These are phyloP conservation scores for Aspergillus sp. DNA, from an alignment of 2,329 filamentous ascomycete species.

Conservation along the genomic window DNA sequence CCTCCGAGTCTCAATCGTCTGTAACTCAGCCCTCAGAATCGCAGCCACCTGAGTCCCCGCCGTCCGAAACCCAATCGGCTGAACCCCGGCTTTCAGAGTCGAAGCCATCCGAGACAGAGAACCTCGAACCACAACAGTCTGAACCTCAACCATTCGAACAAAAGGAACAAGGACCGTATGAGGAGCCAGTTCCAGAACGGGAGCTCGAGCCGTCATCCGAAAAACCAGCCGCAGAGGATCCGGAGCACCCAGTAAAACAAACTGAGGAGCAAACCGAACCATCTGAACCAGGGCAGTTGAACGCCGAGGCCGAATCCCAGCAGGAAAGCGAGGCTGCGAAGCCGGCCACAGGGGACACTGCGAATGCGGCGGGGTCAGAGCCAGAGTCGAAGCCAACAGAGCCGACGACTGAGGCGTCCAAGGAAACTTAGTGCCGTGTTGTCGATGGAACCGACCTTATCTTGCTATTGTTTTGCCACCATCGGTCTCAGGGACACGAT, in stretches of 20 bases:
- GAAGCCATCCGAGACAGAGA: no score
- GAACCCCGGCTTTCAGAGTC: no score
- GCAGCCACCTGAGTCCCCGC: no score
- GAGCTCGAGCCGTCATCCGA: background rate
- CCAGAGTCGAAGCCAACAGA: slow-evolving; percentile 5
- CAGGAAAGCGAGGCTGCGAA: slow-evolving; percentile 1
- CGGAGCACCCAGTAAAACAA: slow-evolving; percentile 1
- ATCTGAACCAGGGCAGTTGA: background rate
- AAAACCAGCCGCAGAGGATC: slow-evolving; percentile 6
- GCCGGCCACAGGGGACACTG: background rate
- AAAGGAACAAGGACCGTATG: background rate
- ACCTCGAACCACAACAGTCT: background rate
- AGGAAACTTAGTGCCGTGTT: background rate
- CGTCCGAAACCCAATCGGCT: no score
- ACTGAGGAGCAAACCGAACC: background rate
- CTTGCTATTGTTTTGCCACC: background rate
- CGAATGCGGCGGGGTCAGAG: background rate
- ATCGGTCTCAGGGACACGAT: background rate
- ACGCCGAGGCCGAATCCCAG: slow-evolving; percentile 2
- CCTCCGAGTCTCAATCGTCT: background rate
- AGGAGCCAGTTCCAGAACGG: background rate
- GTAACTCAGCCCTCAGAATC: background rate
- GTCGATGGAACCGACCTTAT: background rate
- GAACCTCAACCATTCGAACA: background rate
- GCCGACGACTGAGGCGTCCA: slow-evolving; percentile 1